Percentiles rank a stretch among this genome's conserved stretches.
These are phyloP conservation scores for Cutaneotrichosporon dermatis DNA, from an alignment of 1,284 basidiomycete species.

Conservation along the genomic window DNA sequence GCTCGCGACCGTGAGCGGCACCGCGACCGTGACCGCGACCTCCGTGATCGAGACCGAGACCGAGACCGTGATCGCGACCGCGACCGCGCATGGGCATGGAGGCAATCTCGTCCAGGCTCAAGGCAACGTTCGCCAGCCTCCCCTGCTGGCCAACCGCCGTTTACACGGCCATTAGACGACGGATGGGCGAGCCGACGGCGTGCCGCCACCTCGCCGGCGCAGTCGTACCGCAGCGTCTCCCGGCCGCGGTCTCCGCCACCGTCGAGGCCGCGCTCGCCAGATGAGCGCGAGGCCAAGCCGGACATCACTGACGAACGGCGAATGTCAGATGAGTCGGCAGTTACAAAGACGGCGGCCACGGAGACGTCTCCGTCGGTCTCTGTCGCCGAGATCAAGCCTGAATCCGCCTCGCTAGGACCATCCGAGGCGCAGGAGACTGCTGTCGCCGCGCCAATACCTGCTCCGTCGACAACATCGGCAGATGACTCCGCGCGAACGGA, in stretches of 20 bases:
- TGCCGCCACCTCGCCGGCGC: conserved; percentile 2
- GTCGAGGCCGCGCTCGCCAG: conserved; percentile 3
- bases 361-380: not conserved
- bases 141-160: not conserved
- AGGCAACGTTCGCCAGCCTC: conserved; percentile 12
- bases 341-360: not conserved
- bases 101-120: conserved; percentile 10
- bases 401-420: not conserved
- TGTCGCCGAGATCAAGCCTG: not conserved
- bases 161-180: conserved; percentile 7
- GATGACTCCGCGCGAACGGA: too few relatives aligned
- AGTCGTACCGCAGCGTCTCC: conserved; percentile 4
- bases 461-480: too few relatives aligned
- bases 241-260: conserved; percentile 1
- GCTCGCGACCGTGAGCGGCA: conserved; percentile 21
- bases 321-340: not conserved
- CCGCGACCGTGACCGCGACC: conserved; percentile 20
- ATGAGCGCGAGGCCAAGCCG: not conserved
- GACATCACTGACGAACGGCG: conserved; percentile 2
- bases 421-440: too few relatives aligned
- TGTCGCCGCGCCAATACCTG: too few relatives aligned
- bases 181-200: conserved; percentile 12
- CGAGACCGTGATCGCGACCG: conserved; percentile 18
- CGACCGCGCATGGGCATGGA: conserved; percentile 15
- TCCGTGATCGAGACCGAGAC: conserved; percentile 15